Percentiles rank a stretch among this genome's conserved stretches.
phyloP scores from a whole-genome alignment of 2,329 filamentous ascomycete genomes.

The Drechslerella stenobrocha region DNA sequence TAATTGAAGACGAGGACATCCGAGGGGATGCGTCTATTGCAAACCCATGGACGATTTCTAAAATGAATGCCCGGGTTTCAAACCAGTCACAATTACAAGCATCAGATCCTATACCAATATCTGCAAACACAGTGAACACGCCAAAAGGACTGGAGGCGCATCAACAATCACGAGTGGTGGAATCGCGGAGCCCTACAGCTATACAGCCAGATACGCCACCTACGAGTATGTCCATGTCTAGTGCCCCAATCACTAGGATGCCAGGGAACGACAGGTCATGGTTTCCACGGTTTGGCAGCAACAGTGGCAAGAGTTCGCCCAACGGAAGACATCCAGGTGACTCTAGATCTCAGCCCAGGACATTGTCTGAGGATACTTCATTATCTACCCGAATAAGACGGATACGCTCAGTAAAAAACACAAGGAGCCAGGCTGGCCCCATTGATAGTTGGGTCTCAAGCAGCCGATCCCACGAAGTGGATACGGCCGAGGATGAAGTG shows the following conservation, averaged over 20 bases:
- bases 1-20: constrained; percentile 11
- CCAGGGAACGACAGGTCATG: constrained; percentile 2
- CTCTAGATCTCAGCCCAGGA: neutral
- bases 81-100: neutral
- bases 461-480: neutral
- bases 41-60: constrained; percentile 45
- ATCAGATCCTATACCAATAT: neutral
- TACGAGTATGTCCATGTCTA: neutral
- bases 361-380: neutral
- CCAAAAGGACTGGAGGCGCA: neutral
- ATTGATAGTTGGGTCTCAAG: constrained; percentile 27
- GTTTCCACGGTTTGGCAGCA: constrained; percentile 27
- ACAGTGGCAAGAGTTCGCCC: constrained; percentile 11
- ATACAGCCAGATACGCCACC: neutral
- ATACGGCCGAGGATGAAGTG: constrained; percentile 5
- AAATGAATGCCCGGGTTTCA: constrained; percentile 27
- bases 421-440: constrained; percentile 10
- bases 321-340: neutral
- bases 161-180: neutral
- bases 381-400: constrained; percentile 6
- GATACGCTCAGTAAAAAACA: constrained; percentile 3
- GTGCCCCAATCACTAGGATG: constrained; percentile 29
- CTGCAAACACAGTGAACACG: neutral
- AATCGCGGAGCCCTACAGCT: neutral
- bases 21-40: constrained; percentile 19